Evolutionary conservation across 768 basidiomycete species (phyloP).

Genomic region (Collybia nuda): DNA sequence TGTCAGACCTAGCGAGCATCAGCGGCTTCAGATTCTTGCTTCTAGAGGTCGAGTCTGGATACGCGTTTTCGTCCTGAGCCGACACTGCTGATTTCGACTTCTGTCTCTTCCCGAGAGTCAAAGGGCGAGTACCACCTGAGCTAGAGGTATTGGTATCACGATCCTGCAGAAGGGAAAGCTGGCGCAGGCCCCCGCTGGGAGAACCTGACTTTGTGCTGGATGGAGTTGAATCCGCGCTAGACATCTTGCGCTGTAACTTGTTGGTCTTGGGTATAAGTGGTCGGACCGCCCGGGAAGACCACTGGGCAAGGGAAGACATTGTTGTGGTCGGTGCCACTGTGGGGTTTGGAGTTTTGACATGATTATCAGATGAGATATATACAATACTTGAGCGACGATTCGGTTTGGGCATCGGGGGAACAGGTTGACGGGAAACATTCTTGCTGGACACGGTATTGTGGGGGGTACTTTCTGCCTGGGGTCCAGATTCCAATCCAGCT

Average conservation of each 20-base stretch:
- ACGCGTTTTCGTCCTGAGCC: conserved; percentile 39
- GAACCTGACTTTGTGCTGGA: conserved; percentile 33
- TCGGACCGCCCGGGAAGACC: conserved; percentile 49
- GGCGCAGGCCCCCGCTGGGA: conserved; percentile 52
- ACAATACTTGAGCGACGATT: conserved; percentile 58
- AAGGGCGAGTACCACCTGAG: conserved; percentile 44
- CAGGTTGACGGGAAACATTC: conserved; percentile 26
- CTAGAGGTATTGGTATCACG: conserved; percentile 40
- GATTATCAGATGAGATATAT: conserved; percentile 62
- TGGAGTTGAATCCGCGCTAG: conserved; percentile 22
- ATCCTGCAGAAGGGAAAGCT: conserved; percentile 62
- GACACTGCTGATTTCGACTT: conserved; percentile 29
- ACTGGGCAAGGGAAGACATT: conserved; percentile 40
- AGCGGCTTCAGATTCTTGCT: conserved; percentile 58
- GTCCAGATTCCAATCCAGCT: conserved; percentile 41
- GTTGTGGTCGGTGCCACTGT: conserved; percentile 28
- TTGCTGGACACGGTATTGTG: conserved; percentile 44
- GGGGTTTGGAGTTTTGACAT: conserved; percentile 21
- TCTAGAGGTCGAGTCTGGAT: conserved; percentile 27
- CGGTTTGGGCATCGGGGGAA: conserved; percentile 34
- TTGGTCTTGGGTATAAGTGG: conserved; percentile 54
- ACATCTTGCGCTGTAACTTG: conserved; percentile 45
- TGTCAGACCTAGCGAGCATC: conserved; percentile 61
- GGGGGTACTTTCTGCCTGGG: conserved; percentile 65
- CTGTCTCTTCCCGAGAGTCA: conserved; percentile 58